Conservation (phyloP, 176 grass and related monocot species). For the Triticum timopheevii region DNA sequence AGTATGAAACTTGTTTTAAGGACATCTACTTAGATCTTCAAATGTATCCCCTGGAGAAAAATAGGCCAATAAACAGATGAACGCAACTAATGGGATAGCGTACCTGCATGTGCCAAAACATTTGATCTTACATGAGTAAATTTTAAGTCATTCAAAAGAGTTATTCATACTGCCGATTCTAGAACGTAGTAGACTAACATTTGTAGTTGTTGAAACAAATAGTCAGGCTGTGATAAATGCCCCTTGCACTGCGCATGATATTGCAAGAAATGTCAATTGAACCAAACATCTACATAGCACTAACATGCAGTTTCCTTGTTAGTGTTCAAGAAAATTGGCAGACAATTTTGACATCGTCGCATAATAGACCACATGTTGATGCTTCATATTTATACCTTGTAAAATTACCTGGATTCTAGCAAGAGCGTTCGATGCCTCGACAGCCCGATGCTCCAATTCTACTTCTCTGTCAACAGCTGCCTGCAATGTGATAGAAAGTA, state of each 20-base stretch:
- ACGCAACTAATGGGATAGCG: neutral
- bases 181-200: neutral
- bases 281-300: neutral
- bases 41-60: neutral
- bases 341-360: conserved; percentile 8
- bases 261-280: conserved; percentile 7
- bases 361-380: conserved; percentile 28
- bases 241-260: conserved; percentile 7
- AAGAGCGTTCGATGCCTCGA: conserved; percentile 98
- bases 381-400: conserved; percentile 37
- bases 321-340: neutral
- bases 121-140: conserved; percentile 10
- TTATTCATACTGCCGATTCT: neutral
- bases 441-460: conserved; percentile 96
- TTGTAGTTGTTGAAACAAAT: neutral
- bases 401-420: conserved; percentile 98
- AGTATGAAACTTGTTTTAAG: neutral
- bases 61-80: conserved; percentile 2
- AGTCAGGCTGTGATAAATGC: neutral
- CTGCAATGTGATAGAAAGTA: conserved; percentile 50
- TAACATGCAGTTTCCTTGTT: neutral
- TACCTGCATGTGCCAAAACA: neutral
- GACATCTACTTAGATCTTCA: neutral
- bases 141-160: neutral
- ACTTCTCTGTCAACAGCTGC: conserved; percentile 98